Conservation (phyloP, 345 rosid genomes). For the Populus davidiana region DNA sequence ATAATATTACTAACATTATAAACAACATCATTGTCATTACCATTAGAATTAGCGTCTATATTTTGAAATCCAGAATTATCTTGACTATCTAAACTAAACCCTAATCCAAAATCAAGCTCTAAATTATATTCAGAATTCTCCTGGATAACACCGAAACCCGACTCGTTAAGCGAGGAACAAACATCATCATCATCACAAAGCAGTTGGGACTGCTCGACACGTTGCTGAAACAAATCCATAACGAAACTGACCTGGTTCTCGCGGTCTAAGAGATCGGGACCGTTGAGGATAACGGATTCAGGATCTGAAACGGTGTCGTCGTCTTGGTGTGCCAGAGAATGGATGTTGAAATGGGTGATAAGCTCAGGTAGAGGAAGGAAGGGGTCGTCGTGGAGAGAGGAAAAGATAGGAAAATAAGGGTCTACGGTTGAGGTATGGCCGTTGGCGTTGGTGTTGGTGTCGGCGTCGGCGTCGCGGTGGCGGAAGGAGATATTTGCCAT, state of each 20-base stretch:
- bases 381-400: constrained; percentile 13
- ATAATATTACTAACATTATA: constrained; percentile 14
- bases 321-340: neutral
- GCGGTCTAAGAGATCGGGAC: constrained; percentile 49
- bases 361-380: neutral
- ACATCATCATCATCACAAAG: constrained; percentile 3
- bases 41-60: constrained; percentile 20
- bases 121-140: constrained; percentile 29
- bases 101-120: constrained; percentile 47
- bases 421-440: constrained; percentile 27
- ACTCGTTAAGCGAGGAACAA: constrained; percentile 29
- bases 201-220: constrained; percentile 78
- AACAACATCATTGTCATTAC: constrained; percentile 18
- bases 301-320: constrained; percentile 32
- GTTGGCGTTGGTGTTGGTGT: constrained; percentile 15
- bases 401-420: constrained; percentile 31
- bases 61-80: constrained; percentile 36
- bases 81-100: constrained; percentile 41
- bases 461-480: constrained; percentile 23
- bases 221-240: constrained; percentile 88
- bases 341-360: neutral
- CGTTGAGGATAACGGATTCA: constrained; percentile 28
- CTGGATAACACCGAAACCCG: constrained; percentile 43
- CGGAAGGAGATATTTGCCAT: constrained; percentile 49
- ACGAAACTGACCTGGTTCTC: constrained; percentile 70